phyloP scores from a whole-genome alignment of 352 stramenopile species.

The Phytophthora europaea region DNA sequence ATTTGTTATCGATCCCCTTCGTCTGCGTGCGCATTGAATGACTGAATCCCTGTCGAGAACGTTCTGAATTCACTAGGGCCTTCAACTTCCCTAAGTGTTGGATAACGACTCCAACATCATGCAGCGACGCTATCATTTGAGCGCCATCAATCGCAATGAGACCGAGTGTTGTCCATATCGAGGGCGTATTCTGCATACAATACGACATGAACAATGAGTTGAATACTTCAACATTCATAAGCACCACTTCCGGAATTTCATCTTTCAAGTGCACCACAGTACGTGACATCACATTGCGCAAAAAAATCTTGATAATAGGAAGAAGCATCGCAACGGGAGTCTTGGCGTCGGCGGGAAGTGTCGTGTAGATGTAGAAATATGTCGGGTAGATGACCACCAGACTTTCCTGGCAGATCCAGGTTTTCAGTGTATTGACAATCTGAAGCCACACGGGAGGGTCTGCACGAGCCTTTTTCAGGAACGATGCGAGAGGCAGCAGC shows the following conservation, averaged over 20 bases:
- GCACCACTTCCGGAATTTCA: constrained; percentile 37
- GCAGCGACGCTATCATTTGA: constrained; percentile 25
- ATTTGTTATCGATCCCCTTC: constrained; percentile 4
- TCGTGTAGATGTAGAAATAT: constrained; percentile 42
- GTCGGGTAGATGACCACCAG: constrained; percentile 39
- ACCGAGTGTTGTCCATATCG: constrained; percentile 34
- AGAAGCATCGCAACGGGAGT: constrained; percentile 35
- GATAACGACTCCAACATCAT: constrained; percentile 26
- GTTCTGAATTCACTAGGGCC: constrained; percentile 6
- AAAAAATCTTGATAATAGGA: constrained; percentile 39
- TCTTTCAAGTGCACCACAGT: constrained; percentile 32
- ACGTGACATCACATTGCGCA: constrained; percentile 30
- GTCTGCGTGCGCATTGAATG: neutral
- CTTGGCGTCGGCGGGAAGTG: constrained; percentile 14
- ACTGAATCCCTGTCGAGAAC: neutral
- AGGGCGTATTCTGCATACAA: constrained; percentile 53
- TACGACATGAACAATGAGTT: constrained; percentile 52
- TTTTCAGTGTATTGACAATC: constrained; percentile 24
- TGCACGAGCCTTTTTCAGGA: constrained; percentile 12
- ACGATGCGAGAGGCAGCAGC: constrained; percentile 9
- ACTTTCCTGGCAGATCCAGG: constrained; percentile 23
- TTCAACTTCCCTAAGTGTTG: constrained; percentile 11
- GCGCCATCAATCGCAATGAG: constrained; percentile 34
- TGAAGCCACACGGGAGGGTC: constrained; percentile 21
- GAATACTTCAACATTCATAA: constrained; percentile 60